These are phyloP conservation scores for Rhododendron henanense DNA, from an alignment of 148 eudicot species.

Conservation along the genomic window DNA sequence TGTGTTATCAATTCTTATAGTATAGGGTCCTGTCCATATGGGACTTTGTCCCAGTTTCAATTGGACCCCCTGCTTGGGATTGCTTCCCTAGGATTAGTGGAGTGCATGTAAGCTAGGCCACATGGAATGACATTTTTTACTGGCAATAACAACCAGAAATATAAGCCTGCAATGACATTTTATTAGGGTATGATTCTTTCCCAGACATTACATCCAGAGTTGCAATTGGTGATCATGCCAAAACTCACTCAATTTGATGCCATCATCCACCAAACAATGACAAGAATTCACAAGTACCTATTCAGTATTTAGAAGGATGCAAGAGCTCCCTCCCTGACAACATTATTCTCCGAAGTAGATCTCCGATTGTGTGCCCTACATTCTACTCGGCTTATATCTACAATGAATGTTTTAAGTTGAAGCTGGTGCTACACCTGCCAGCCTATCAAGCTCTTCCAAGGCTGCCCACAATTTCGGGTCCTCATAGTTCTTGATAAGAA, in stretches of 20 bases:
- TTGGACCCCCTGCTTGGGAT: background rate
- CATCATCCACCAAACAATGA: background rate
- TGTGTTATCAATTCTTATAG: background rate
- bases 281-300: background rate
- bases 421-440: slow-evolving; percentile 26
- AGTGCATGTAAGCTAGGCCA: background rate
- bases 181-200: background rate
- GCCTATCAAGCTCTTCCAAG: slow-evolving; percentile 65
- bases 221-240: background rate
- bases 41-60: background rate
- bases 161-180: background rate
- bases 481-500: slow-evolving; percentile 69
- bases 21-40: too few species aligned
- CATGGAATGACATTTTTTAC: background rate
- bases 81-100: background rate
- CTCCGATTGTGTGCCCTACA: background rate
- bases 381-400: background rate
- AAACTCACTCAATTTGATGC: background rate
- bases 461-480: slow-evolving; percentile 87
- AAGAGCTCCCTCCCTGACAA: background rate
- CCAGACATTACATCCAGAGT: background rate
- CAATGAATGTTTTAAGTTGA: slow-evolving; percentile 19
- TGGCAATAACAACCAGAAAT: background rate
- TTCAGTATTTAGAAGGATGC: background rate
- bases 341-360: background rate